Base-by-base conservation (phyloP, 1,284 basidiomycete species). In the Ustilago xerochloae region DNA sequence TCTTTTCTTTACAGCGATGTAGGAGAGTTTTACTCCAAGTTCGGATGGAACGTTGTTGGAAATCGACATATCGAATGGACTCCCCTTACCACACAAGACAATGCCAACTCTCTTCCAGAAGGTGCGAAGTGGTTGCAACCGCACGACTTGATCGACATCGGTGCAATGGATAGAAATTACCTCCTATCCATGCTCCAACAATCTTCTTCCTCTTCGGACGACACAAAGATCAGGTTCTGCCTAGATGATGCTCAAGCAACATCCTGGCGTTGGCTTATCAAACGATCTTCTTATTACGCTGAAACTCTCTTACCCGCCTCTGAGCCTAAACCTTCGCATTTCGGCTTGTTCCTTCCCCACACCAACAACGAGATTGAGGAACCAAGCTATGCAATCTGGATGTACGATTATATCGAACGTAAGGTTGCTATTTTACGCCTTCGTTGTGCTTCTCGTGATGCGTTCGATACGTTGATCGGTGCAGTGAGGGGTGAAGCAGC, bases 1-100 rank as follows among this genome's bases (percentile, higher is more conserved):
- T 90, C 89, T 2, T 87, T 87, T 10, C 84, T 91, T 6, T 91
- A 89, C 83, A 91, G 89, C 79, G 90, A 91, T 71, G 85, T 91
- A 26, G 90, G 90, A 3, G 76, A 85, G 0, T 90, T 90, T 79
- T 91, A 91, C 80, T 72, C 66, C 6, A 63, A 72, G 2, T 87
- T 87, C 56, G 88, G 89, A 2, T 76, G 73, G 73, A 50, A 56
- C n/a, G 59, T 68, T 1, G 60, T 60, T 0, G 68, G 65, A 3
- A 57, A 60, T 22, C 64, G 65, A 13, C 68, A 71, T 38, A 52
- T 73, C 24, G 62, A 68, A 33, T 75, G 73, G 73, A 45, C 48
- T 20, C 64, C 56, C n/a, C 51, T 55, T 29, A 24, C 32, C 15
- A 15, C 29, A 1, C 29, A 46, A 8, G 63, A 53, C 4, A 15